These are phyloP conservation scores for Thelonectria rubi DNA, from an alignment of 2,329 filamentous ascomycete species.

Conservation along the genomic window DNA sequence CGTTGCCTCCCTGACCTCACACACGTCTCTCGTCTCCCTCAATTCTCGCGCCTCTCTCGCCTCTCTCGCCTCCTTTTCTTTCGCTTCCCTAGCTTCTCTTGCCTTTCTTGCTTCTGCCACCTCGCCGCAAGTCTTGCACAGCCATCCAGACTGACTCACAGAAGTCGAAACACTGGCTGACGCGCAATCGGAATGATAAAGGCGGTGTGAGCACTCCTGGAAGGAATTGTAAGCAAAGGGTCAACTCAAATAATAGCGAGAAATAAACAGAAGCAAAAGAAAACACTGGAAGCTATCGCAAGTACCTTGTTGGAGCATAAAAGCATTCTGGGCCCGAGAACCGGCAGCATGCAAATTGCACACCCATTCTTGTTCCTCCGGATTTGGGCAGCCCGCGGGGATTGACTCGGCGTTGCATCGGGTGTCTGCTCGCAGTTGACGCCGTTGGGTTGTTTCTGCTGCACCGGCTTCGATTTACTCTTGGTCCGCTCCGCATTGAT, in stretches of 20 bases:
- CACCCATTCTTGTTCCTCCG: slow-evolving; percentile 58
- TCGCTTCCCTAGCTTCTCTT: neutral
- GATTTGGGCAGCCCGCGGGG: slow-evolving; percentile 48
- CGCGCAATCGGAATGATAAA: slow-evolving; percentile 62
- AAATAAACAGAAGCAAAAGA: slow-evolving; percentile 1
- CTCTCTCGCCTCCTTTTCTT: neutral
- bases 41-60: neutral
- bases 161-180: slow-evolving; percentile 48
- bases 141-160: slow-evolving; percentile 51
- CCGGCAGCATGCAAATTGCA: slow-evolving; percentile 57
- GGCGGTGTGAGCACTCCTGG: slow-evolving; percentile 54
- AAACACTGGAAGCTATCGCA: slow-evolving; percentile 12
- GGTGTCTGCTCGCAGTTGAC: slow-evolving; percentile 21
- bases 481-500: slow-evolving; percentile 55
- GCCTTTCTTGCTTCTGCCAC: slow-evolving; percentile 11
- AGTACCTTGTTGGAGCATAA: slow-evolving; percentile 62
- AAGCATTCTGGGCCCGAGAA: slow-evolving; percentile 57
- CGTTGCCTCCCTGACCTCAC: neutral
- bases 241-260: too few species aligned
- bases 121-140: slow-evolving; percentile 54
- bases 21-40: neutral
- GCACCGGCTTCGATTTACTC: slow-evolving; percentile 22
- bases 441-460: slow-evolving; percentile 19
- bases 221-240: slow-evolving; percentile 25
- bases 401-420: slow-evolving; percentile 39